These are phyloP conservation scores for Fusarium caatingaense DNA, from an alignment of 2,329 filamentous ascomycete species.

Conservation along the genomic window DNA sequence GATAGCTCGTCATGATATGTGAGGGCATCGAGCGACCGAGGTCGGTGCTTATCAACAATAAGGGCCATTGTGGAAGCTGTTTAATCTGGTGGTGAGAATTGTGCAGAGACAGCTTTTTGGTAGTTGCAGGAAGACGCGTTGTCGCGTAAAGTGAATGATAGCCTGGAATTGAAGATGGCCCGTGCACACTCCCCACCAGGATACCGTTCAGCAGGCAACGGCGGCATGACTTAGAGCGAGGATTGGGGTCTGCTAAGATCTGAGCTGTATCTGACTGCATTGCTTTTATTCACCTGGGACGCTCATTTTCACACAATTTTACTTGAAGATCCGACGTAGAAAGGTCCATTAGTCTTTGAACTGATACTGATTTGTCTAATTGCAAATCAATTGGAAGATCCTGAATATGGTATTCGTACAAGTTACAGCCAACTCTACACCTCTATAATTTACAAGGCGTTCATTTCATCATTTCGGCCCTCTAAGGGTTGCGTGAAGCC, in stretches of 20 bases:
- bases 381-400: conserved; percentile 2
- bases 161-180: conserved; percentile 29
- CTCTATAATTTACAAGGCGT: conserved; percentile 43
- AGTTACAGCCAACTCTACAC: conserved; percentile 41
- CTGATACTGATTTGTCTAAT: background rate
- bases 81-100: conserved; percentile 25
- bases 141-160: conserved; percentile 54
- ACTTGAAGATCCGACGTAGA: background rate
- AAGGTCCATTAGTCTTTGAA: background rate
- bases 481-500: conserved; percentile 48
- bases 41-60: conserved; percentile 78
- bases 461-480: conserved; percentile 14
- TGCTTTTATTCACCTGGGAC: no score
- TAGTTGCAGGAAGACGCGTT: conserved; percentile 49
- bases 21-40: conserved; percentile 79
- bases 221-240: background rate
- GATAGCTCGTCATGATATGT: conserved; percentile 93
- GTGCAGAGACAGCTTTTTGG: conserved; percentile 40
- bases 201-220: conserved; percentile 34
- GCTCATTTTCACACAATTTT: background rate
- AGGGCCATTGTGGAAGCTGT: conserved; percentile 66
- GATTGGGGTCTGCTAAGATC: background rate
- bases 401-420: conserved; percentile 43
- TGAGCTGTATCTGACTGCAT: background rate
- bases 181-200: conserved; percentile 27